Evolutionary conservation across 2,329 filamentous ascomycete genomes (phyloP), one percentile per base, ranked within the genome.

Genomic region (Talaromyces sp.): DNA sequence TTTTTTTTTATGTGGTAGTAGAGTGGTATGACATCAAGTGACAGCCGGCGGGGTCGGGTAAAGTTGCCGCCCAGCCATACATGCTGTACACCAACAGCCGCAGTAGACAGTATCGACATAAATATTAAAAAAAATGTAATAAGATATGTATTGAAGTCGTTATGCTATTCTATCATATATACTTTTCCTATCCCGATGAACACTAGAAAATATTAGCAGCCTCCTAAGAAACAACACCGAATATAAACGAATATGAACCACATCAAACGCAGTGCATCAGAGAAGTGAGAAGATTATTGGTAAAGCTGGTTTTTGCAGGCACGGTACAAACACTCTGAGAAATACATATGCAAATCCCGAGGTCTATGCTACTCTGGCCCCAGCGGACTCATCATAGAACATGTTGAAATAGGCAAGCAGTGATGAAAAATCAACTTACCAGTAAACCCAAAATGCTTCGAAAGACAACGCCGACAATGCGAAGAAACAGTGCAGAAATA

Each of bases 261-360:
- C 1, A 35, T 17, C 38, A 35, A 29, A 46, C 8, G 32, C 19
- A 58, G 86, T 84, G 86, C 82, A 86, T 46, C 43, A 46, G 43
- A 73, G 79, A 70, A 64, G 71, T 82, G 85, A 88, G 85, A 87
- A 88, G 85, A 87, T 87, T 78, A 75, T 41, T 50, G 41, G 26
- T 56, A 55, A 56, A 61, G 84, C 85, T 86, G 85, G 84, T 81
- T 76, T 71, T 83, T 83, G 74, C 84, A 85, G 82, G 76, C 84
- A 86, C 75, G 61, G 74, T 73, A 71, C 62, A 64, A 69, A 70
- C 70, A 70, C 72, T 41, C 24, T 17, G 35, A 17, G 32, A 54
- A 4, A 54, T 24, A 17, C 26, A 27, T 27, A 27, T 27, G 26
- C 6, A 21, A 24, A 52, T 27, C 17, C 27, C 17, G 21, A 58